Evolutionary conservation across 768 basidiomycete species (phyloP).

Genomic region (Macrolepiota albuminosa): DNA sequence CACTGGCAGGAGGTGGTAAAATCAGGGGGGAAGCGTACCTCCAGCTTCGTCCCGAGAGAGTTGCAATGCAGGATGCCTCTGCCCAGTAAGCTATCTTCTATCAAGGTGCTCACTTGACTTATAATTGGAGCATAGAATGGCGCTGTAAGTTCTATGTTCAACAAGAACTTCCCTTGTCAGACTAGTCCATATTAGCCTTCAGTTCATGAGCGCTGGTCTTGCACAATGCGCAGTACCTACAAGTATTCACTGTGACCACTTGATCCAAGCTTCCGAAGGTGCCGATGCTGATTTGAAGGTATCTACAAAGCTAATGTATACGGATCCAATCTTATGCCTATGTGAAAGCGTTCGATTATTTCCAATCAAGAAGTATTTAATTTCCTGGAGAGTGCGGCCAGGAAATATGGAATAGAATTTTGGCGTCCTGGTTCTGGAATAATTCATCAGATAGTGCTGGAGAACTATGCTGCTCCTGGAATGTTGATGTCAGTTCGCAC

Average conservation of each 20-base stretch:
- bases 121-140: slow-evolving; percentile 53
- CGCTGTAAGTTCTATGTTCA: slow-evolving; percentile 48
- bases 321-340: background rate
- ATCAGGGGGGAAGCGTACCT: slow-evolving; percentile 87
- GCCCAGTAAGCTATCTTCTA: slow-evolving; percentile 60
- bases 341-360: slow-evolving; percentile 66
- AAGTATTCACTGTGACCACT: slow-evolving; percentile 96
- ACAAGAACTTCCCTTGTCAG: slow-evolving; percentile 1
- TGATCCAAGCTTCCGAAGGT: slow-evolving; percentile 91
- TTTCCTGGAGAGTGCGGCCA: slow-evolving; percentile 88
- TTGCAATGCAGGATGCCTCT: slow-evolving; percentile 96
- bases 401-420: slow-evolving; percentile 94
- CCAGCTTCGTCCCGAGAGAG: slow-evolving; percentile 86
- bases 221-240: slow-evolving; percentile 78
- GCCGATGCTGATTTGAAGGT: slow-evolving; percentile 85
- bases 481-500: slow-evolving; percentile 69
- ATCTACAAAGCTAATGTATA: background rate
- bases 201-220: slow-evolving; percentile 97
- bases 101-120: slow-evolving; percentile 6
- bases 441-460: slow-evolving; percentile 97
- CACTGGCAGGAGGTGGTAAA: slow-evolving; percentile 56
- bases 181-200: slow-evolving; percentile 49
- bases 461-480: slow-evolving; percentile 95
- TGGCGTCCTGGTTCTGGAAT: slow-evolving; percentile 96
- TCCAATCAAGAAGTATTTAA: slow-evolving; percentile 97